phyloP scores from a whole-genome alignment of 202 grass and related monocot species.

The Panicum virgatum region DNA sequence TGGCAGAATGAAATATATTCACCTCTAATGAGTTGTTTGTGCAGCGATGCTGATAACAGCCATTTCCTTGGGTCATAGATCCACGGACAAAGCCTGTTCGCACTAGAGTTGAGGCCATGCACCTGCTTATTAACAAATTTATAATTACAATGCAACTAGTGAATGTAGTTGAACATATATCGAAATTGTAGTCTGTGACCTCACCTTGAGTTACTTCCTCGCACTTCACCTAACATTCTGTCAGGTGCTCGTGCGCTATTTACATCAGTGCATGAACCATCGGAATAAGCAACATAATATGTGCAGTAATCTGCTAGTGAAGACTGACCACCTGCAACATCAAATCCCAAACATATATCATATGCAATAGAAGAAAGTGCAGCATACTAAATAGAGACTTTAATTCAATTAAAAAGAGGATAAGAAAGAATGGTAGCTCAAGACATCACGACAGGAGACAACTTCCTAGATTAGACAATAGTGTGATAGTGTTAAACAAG shows the following conservation, averaged over 20 bases:
- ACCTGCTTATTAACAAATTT: slow-evolving; percentile 53
- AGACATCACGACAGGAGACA: neutral
- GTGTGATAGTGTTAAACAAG: no score
- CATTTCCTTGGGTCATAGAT: slow-evolving; percentile 98
- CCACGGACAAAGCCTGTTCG: slow-evolving; percentile 97
- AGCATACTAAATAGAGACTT: slow-evolving; percentile 19
- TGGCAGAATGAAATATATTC: slow-evolving; percentile 25
- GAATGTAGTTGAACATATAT: neutral
- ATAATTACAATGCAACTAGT: slow-evolving; percentile 11
- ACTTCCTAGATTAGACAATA: no score
- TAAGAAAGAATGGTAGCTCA: slow-evolving; percentile 8
- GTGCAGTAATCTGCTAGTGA: slow-evolving; percentile 99
- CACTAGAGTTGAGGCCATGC: slow-evolving; percentile 96
- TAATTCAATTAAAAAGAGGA: neutral
- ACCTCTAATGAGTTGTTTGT: slow-evolving; percentile 83
- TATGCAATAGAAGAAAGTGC: slow-evolving; percentile 9
- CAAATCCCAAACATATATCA: slow-evolving; percentile 21
- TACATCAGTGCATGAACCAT: slow-evolving; percentile 96
- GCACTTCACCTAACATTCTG: slow-evolving; percentile 95
- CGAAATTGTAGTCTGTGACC: neutral
- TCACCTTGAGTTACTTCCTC: slow-evolving; percentile 94
- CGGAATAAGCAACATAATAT: slow-evolving; percentile 98
- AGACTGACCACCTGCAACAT: slow-evolving; percentile 83
- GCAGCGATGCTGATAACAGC: slow-evolving; percentile 98
- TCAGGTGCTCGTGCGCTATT: slow-evolving; percentile 95